Percentiles rank a stretch among this genome's conserved stretches.
Evolutionary conservation across 108 stramenopile genomes (phyloP).

Genomic region (Epithemia pelagica): DNA sequence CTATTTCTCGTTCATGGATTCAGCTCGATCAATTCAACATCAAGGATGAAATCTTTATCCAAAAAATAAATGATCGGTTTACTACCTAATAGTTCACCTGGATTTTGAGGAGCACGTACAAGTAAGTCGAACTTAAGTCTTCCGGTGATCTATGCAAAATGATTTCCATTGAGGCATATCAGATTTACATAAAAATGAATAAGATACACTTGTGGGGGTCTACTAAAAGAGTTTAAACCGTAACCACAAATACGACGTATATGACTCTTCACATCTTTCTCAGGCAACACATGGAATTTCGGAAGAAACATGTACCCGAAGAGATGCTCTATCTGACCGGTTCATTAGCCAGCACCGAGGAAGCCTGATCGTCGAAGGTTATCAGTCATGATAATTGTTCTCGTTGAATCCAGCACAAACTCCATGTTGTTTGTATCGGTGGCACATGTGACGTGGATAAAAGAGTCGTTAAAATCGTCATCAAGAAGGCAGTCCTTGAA

Average conservation of each 20-base stretch:
- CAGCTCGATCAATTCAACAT: no score
- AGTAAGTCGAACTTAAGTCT: no score
- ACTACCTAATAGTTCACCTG: no score
- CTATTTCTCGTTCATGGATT: no score
- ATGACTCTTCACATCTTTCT: not conserved
- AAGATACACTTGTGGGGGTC: not conserved
- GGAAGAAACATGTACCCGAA: not conserved
- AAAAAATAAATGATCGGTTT: no score
- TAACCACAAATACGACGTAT: not conserved
- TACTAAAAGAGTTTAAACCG: not conserved
- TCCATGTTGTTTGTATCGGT: conserved; percentile 97
- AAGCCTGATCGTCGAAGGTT: conserved; percentile 86
- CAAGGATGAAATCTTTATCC: no score
- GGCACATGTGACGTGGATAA: conserved; percentile 96
- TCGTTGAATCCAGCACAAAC: conserved; percentile 86
- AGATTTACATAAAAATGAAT: no score
- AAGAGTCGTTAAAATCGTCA: conserved; percentile 82
- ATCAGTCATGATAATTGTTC: conserved; percentile 91
- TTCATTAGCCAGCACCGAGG: conserved; percentile 66
- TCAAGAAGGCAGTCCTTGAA: conserved; percentile 88
- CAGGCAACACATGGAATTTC: not conserved
- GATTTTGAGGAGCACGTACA: no score
- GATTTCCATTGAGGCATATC: no score
- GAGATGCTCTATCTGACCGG: not conserved
- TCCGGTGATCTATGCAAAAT: no score